A percentile compares a stretch with the other conserved stretches of the same genome.
phyloP scores from a whole-genome alignment of 2,329 filamentous ascomycete species.

The Aspergillus sclerotialis region DNA sequence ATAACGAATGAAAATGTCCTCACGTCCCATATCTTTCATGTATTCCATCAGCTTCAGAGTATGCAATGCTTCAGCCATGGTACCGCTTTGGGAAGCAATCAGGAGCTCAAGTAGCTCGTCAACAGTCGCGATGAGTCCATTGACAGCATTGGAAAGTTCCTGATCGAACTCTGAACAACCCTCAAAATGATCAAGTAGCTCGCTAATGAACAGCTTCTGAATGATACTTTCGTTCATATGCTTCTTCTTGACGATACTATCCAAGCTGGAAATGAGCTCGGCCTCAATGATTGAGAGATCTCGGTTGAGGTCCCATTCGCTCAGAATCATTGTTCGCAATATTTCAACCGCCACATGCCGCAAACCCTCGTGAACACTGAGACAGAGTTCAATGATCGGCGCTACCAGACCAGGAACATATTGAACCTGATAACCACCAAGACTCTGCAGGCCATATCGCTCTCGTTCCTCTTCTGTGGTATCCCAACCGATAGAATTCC shows the following conservation, averaged over 20 bases:
- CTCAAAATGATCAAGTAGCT: slow-evolving; percentile 75
- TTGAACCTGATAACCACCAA: slow-evolving; percentile 97
- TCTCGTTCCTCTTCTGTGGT: slow-evolving; percentile 70
- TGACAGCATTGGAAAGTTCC: slow-evolving; percentile 66
- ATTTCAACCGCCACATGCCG: slow-evolving; percentile 87
- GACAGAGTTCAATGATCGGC: slow-evolving; percentile 85
- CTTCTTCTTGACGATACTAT: slow-evolving; percentile 83
- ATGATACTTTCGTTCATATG: slow-evolving; percentile 79
- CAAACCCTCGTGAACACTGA: slow-evolving; percentile 90
- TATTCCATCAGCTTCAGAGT: slow-evolving; percentile 91
- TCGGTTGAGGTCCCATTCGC: slow-evolving; percentile 93
- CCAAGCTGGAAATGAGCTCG: slow-evolving; percentile 91
- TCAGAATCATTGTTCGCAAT: slow-evolving; percentile 94
- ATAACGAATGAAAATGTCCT: slow-evolving; percentile 93
- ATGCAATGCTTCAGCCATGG: slow-evolving; percentile 72
- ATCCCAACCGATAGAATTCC: slow-evolving; percentile 97
- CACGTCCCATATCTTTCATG: slow-evolving; percentile 90
- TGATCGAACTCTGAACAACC: slow-evolving; percentile 63
- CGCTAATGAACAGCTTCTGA: slow-evolving; percentile 85
- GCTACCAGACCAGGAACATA: slow-evolving; percentile 90
- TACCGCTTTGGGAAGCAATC: slow-evolving; percentile 77
- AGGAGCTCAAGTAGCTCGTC: slow-evolving; percentile 88
- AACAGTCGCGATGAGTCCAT: slow-evolving; percentile 72
- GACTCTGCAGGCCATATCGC: slow-evolving; percentile 70
- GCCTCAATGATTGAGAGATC: slow-evolving; percentile 87